These are phyloP conservation scores for Blastobotrys aristatus DNA, from an alignment of 1,139 yeast genomes.

Conservation along the genomic window DNA sequence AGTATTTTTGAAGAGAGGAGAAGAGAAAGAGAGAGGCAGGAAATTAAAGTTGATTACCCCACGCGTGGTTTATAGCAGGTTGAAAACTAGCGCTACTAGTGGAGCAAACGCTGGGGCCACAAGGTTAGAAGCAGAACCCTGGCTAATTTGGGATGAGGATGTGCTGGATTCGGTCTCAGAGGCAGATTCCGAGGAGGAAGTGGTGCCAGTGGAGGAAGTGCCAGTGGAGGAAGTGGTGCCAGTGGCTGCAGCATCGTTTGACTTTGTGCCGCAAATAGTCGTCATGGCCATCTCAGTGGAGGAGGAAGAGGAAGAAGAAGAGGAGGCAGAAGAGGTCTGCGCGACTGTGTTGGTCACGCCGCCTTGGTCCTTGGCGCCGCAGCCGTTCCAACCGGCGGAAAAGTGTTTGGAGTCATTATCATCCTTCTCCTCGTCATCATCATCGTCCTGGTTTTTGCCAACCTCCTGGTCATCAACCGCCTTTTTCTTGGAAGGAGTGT, in stretches of 20 bases:
- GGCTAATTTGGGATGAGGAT: not conserved
- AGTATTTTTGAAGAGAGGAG: too few species aligned
- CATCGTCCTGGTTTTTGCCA: not conserved
- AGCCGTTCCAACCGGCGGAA: not conserved
- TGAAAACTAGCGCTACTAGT: not conserved
- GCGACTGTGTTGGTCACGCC: not conserved
- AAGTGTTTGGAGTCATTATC: too few species aligned
- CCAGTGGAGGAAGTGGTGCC: not conserved
- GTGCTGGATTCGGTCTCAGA: not conserved
- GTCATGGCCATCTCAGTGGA: not conserved
- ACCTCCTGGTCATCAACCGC: not conserved
- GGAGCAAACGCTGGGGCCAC: not conserved
- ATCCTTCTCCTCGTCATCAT: not conserved
- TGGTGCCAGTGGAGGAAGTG: not conserved
- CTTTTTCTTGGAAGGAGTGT: not conserved
- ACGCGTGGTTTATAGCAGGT: not conserved
- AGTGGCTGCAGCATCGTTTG: not conserved
- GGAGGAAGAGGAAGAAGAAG: not conserved
- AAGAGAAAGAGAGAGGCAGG: too few species aligned
- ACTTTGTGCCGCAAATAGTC: not conserved
- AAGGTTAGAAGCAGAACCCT: not conserved
- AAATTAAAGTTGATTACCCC: too few species aligned
- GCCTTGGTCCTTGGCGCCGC: not conserved
- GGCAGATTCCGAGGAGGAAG: not conserved
- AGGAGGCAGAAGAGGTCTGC: not conserved